phyloP scores from a whole-genome alignment of 345 rosid genomes.

The Angophora floribunda region DNA sequence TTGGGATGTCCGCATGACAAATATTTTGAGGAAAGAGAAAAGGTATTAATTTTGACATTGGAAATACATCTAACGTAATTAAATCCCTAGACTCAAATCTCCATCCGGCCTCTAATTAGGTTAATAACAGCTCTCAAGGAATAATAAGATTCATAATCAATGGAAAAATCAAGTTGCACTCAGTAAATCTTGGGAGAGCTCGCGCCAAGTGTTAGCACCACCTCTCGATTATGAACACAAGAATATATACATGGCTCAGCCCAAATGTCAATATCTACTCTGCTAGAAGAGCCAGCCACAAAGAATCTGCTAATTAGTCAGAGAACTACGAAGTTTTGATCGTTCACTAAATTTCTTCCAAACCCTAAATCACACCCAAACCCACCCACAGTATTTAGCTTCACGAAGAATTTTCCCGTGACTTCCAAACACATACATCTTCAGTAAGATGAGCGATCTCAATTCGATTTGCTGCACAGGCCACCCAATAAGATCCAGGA shows the following conservation, averaged over 20 bases:
- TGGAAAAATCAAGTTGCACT: not conserved
- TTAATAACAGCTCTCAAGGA: not conserved
- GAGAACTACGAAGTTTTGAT: not conserved
- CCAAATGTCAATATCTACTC: not conserved
- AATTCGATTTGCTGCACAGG: not conserved
- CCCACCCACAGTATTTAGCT: not conserved
- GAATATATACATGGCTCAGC: rapidly evolving
- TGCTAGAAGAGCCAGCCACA: not conserved
- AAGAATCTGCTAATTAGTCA: not conserved
- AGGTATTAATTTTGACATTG: not conserved
- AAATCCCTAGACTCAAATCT: not conserved
- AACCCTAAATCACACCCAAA: not conserved
- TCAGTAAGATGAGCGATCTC: not conserved
- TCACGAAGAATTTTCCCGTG: not conserved
- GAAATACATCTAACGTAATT: not conserved
- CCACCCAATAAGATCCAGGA: not conserved
- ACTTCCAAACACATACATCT: not conserved
- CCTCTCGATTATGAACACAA: not conserved
- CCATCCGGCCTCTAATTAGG: rapidly evolving
- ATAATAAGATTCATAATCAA: not conserved
- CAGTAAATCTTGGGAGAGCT: not conserved
- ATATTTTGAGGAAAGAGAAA: not conserved
- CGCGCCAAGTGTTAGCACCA: not conserved
- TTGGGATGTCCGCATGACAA: not conserved
- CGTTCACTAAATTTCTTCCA: rapidly evolving